These are phyloP conservation scores for Fusarium sororula DNA, from an alignment of 2,329 filamentous ascomycete species.

Conservation along the genomic window DNA sequence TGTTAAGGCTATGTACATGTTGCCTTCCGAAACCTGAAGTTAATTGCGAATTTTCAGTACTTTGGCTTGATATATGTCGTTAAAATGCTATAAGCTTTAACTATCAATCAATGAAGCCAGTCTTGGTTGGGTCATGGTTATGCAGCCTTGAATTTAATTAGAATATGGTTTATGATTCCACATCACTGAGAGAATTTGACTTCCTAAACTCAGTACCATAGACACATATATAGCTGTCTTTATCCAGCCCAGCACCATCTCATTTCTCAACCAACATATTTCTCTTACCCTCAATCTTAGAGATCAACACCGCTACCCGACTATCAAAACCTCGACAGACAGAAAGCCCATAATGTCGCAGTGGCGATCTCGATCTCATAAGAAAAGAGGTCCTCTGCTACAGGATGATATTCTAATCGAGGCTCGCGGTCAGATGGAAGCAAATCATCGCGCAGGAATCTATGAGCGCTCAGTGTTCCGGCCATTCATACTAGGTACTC, in stretches of 20 bases:
- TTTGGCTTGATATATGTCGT: too few species aligned
- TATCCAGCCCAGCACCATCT: not conserved
- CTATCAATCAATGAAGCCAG: fast-evolving
- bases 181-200: fast-evolving
- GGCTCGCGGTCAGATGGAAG: not conserved
- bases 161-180: too few species aligned
- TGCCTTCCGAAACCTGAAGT: too few species aligned
- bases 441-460: fast-evolving
- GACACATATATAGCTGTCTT: not conserved
- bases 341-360: not conserved
- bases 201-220: too few species aligned
- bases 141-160: too few species aligned
- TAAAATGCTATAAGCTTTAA: too few species aligned
- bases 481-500: not conserved
- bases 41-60: too few species aligned
- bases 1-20: too few species aligned
- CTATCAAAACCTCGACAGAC: not conserved
- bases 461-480: not conserved
- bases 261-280: not conserved
- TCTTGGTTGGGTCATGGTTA: too few species aligned
- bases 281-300: fast-evolving
- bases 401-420: not conserved
- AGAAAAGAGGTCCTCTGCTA: fast-evolving
- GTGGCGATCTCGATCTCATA: fast-evolving
- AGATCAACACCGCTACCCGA: not conserved